Conservation (phyloP, 306 rosid species). For the Rosa multiflora region DNA sequence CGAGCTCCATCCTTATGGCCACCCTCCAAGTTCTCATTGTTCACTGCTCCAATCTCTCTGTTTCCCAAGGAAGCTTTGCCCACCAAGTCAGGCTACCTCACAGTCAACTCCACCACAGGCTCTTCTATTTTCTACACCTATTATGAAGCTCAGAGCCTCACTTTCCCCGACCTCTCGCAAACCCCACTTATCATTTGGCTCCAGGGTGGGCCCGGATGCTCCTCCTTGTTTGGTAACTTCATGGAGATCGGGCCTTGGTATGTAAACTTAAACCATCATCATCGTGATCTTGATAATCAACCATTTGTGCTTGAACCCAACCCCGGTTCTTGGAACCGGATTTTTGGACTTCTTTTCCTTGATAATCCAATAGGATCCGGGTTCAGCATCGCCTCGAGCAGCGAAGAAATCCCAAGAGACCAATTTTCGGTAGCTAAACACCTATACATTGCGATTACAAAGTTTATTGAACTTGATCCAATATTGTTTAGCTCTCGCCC, state of each 20-base stretch:
- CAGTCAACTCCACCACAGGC: slow-evolving; percentile 33
- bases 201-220: slow-evolving; percentile 93
- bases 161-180: slow-evolving; percentile 37
- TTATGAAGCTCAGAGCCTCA: slow-evolving; percentile 65
- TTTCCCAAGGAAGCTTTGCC: slow-evolving; percentile 64
- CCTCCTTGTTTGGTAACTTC: slow-evolving; percentile 81
- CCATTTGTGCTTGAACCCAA: slow-evolving; percentile 47
- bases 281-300: slow-evolving; percentile 9
- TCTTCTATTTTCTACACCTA: slow-evolving; percentile 78
- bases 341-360: slow-evolving; percentile 67
- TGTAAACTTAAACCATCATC: slow-evolving; percentile 31
- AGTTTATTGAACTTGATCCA: slow-evolving; percentile 43
- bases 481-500: slow-evolving; percentile 49
- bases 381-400: slow-evolving; percentile 58
- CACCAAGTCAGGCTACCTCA: slow-evolving; percentile 72
- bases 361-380: slow-evolving; percentile 83
- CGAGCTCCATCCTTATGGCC: background rate
- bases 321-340: slow-evolving; percentile 68
- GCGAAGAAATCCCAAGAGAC: slow-evolving; percentile 61
- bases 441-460: slow-evolving; percentile 58
- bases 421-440: slow-evolving; percentile 52
- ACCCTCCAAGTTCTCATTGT: background rate
- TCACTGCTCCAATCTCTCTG: slow-evolving; percentile 6
- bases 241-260: slow-evolving; percentile 79
- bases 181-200: slow-evolving; percentile 86